These are phyloP conservation scores for Moringa oleifera DNA, from an alignment of 345 rosid genomes.

Conservation along the genomic window DNA sequence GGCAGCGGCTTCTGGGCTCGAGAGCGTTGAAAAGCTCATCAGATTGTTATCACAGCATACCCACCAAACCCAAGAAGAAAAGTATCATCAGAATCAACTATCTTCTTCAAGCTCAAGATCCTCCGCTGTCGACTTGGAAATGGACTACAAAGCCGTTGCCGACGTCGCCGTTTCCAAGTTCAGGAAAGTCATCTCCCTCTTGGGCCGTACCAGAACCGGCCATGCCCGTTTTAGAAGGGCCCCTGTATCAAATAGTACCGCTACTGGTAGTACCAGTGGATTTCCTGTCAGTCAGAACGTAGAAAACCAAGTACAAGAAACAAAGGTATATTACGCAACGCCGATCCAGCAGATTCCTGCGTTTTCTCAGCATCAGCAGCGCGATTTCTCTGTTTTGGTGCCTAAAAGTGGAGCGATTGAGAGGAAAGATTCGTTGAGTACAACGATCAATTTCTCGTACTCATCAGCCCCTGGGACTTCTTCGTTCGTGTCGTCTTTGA, in stretches of 20 bases:
- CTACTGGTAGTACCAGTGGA: background rate
- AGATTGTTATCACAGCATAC: slow-evolving; percentile 54
- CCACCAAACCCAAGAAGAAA: slow-evolving; percentile 5
- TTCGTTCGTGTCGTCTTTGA: slow-evolving; percentile 47
- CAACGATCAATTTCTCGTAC: slow-evolving; percentile 64
- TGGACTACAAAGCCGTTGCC: slow-evolving; percentile 51
- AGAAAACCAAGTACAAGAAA: slow-evolving; percentile 16
- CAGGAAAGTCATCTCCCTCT: slow-evolving; percentile 74
- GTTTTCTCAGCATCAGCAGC: slow-evolving; percentile 10
- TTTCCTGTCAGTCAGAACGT: slow-evolving; percentile 14
- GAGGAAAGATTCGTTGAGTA: slow-evolving; percentile 45
- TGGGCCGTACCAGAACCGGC: slow-evolving; percentile 77
- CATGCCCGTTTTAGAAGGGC: slow-evolving; percentile 91
- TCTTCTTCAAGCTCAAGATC: slow-evolving; percentile 23
- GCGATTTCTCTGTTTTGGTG: slow-evolving; percentile 11
- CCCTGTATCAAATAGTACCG: slow-evolving; percentile 24
- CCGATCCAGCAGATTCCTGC: slow-evolving; percentile 78
- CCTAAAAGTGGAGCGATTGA: slow-evolving; percentile 26
- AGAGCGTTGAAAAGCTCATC: slow-evolving; percentile 71
- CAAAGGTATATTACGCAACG: slow-evolving; percentile 46
- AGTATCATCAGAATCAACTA: slow-evolving; percentile 11
- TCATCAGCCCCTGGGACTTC: slow-evolving; percentile 39
- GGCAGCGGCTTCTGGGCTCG: slow-evolving; percentile 82
- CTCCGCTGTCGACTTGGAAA: slow-evolving; percentile 38
- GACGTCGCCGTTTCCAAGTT: slow-evolving; percentile 82